These are phyloP conservation scores for Chaetomium sp. DNA, from an alignment of 2,329 filamentous ascomycete species.

Conservation along the genomic window DNA sequence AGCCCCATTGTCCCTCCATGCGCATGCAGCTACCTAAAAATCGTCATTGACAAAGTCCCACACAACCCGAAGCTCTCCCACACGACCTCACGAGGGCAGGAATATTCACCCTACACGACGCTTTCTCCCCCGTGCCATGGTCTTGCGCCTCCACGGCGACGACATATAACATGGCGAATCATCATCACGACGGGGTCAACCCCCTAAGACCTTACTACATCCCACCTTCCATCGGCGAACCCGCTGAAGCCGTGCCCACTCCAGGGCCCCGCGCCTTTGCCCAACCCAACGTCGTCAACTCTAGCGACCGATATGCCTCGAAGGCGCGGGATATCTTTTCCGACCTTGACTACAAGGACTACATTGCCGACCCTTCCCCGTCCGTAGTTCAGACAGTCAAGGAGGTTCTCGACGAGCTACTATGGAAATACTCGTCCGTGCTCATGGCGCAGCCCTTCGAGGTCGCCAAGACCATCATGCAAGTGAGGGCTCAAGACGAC, in stretches of 20 bases:
- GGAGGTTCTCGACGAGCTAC: conserved; percentile 71
- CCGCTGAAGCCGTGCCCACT: conserved; percentile 30
- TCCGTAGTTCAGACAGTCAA: conserved; percentile 68
- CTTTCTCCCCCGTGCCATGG: conserved; percentile 10
- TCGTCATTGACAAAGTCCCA: background rate
- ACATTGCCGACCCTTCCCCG: conserved; percentile 69
- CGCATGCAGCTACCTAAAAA: conserved; percentile 15
- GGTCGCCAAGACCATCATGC: conserved; percentile 88
- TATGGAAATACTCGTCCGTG: conserved; percentile 89
- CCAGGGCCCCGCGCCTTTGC: conserved; percentile 41
- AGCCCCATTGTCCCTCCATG: conserved; percentile 20
- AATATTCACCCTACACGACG: background rate
- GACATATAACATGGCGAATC: conserved; percentile 36
- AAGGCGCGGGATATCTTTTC: conserved; percentile 79
- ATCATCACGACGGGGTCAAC: conserved; percentile 46
- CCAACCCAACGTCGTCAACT: conserved; percentile 31
- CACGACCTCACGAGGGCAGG: background rate
- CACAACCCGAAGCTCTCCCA: background rate
- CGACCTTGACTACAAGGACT: conserved; percentile 88
- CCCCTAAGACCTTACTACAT: conserved; percentile 66
- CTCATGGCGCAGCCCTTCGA: conserved; percentile 93
- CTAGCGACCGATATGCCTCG: conserved; percentile 42
- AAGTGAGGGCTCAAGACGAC: conserved; percentile 59
- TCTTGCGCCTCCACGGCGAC: background rate
- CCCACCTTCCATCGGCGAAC: conserved; percentile 49